These are phyloP conservation scores for Termitomyces sp. DNA, from an alignment of 768 basidiomycete genomes.

Conservation along the genomic window DNA sequence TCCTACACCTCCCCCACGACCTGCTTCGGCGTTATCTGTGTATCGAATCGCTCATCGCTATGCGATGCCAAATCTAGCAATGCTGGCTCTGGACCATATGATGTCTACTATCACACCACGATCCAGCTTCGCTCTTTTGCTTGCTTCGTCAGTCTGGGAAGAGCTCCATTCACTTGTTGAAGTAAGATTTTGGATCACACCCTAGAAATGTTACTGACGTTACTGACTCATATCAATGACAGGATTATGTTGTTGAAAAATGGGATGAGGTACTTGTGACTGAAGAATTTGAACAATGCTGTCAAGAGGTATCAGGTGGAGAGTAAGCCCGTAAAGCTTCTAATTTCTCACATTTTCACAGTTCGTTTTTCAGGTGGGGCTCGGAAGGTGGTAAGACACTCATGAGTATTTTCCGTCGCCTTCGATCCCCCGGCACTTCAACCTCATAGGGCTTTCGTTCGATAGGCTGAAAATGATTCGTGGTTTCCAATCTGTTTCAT, in stretches of 20 bases:
- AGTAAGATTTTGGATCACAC: constrained; percentile 29
- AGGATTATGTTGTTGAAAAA: constrained; percentile 75
- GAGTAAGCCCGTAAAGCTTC: constrained; percentile 43
- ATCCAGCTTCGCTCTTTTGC: constrained; percentile 61
- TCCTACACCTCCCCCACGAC: constrained; percentile 54
- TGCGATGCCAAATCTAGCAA: constrained; percentile 57
- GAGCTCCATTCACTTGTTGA: constrained; percentile 57
- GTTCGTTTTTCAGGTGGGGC: constrained; percentile 49
- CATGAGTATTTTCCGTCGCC: constrained; percentile 60
- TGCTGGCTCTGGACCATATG: constrained; percentile 68
- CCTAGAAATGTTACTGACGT: constrained; percentile 6
- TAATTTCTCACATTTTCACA: background rate
- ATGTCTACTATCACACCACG: constrained; percentile 63
- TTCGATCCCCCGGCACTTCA: constrained; percentile 49
- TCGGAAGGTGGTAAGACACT: constrained; percentile 65
- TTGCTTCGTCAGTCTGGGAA: constrained; percentile 66
- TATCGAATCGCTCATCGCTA: constrained; percentile 80
- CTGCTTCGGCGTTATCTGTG: constrained; percentile 69
- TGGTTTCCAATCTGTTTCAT: background rate
- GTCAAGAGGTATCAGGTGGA: constrained; percentile 67
- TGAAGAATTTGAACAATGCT: constrained; percentile 64
- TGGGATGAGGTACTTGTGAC: constrained; percentile 67
- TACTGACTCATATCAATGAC: constrained; percentile 9
- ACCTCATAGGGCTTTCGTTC: constrained; percentile 4
- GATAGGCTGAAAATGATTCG: background rate